Evolutionary conservation across 768 basidiomycete genomes (phyloP), one percentile per base, ranked within the genome.

Genomic region (Rhodotorula babjevae): DNA sequence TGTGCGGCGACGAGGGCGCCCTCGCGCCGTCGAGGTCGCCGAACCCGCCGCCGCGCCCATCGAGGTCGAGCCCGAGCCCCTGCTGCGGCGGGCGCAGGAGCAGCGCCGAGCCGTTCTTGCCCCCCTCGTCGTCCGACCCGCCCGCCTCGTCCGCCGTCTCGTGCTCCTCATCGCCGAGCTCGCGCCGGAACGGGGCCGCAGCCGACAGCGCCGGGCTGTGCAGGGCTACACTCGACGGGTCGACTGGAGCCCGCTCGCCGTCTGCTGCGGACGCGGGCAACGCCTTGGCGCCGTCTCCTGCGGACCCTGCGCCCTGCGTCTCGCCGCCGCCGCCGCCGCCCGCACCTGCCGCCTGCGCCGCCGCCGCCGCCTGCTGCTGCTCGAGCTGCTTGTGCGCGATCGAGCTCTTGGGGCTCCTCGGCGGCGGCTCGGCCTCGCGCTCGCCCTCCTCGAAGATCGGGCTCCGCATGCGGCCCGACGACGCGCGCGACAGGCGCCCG

Each of bases 111-210:
- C 62, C 58, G n/a, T 31, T 55, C 58, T 61, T 67, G n/a, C 64
- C 68, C 9, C 50, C 47, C 23, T 67, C 68, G n/a, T 44, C 60
- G 14, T 70, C 53, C 10, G 42, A 31, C 31, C 27, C 40, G 8
- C 44, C 52, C 31, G 42, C 63, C n/a, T 81, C 81, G 27, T 80
- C 80, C 16, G 78, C 31, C 31, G 47, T 16, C 36, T 29, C 31
- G 47, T 53, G 62, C 2, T 65, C 68, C 23, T 82, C 82, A 16
- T 82, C 82, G 18, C 79, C 81, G 49, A 82, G 78, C 0, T 78
- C 80, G 44, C 82, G 68, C 31, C 83, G 74, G 67, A 84, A 83
- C 3, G 83, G 83, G 9, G 81, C 81, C 7, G 60, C 36, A 9
- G 60, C 77, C 19, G 76, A 72, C 27, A 71, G 71, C 29, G 77